Base-by-base conservation (phyloP, 2,329 filamentous ascomycete genomes). In the Teratosphaeriaceae sp. region DNA sequence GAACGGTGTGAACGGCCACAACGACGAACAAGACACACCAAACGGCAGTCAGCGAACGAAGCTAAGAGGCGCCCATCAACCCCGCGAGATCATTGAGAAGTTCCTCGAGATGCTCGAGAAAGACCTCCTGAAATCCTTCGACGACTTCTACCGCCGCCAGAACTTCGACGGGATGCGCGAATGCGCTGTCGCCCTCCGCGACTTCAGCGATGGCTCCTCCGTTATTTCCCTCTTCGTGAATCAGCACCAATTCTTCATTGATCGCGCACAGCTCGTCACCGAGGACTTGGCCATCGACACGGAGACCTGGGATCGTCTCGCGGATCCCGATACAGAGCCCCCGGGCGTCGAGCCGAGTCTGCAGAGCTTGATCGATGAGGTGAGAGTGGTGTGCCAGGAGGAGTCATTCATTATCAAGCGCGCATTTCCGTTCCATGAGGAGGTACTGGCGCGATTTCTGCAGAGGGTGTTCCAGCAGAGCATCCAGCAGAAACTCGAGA, bases 131-230 rank as follows among this genome's bases (percentile, higher is more conserved):
- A 88, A 89, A 63, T 90, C 96, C 59, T 98, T 98, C 67, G 94
- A 98, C 71, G 88, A 94, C 60, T 96, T 90, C 70, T 97, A 97
- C 64, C 78, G 89, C 50, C 82, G 85, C 54, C 88, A 94, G 57
- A 95, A 97, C 66, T 96, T 94, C 59, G 88, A 96, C 53, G 89
- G 94, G 57, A 98, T 98, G 94, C 84, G 87, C 69, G 92, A 97
- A 62, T 98, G 92, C 62, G 87, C 94, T 42, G 86, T 86, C 58
- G 92, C 96, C 31, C 72, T 98, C 49, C 78, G 92, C 61, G 92
- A 97, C 66, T 98, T 98, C 73, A 95, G 90, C 63, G 88, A 92
- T 40, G 92, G 92, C 40, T 82, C 88, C 44, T 97, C 89, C 62
- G 92, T 97, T 46, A 94, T 96, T 65, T 90, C 87, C 12, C 75